Percentiles rank a stretch among this genome's conserved stretches.
phyloP scores from a whole-genome alignment of 2,329 filamentous ascomycete genomes.

The Dothideomycetes sp. region DNA sequence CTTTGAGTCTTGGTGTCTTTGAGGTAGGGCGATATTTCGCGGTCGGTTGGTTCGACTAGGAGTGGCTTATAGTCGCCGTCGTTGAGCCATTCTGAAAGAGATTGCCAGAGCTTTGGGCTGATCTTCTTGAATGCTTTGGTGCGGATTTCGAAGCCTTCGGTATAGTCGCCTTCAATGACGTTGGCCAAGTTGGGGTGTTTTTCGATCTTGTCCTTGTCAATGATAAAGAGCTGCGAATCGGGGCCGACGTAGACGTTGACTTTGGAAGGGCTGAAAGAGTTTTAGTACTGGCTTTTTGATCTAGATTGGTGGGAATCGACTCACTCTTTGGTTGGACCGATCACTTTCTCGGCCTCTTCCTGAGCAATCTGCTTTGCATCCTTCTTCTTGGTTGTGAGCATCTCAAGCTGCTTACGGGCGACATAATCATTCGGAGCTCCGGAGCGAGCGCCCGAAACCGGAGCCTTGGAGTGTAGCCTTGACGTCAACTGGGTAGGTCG shows the following conservation, averaged over 20 bases:
- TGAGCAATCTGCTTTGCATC: not conserved
- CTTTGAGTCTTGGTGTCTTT: not conserved
- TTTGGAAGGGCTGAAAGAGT: not conserved
- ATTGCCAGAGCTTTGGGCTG: not conserved
- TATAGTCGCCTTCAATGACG: not conserved
- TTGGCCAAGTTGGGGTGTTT: not conserved
- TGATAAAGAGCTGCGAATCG: conserved; percentile 3
- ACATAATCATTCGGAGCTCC: conserved; percentile 1
- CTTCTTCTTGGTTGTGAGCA: not conserved
- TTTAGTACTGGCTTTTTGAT: no score
- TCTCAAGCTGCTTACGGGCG: conserved; percentile 1
- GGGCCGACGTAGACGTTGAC: conserved; percentile 6
- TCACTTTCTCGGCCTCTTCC: not conserved
- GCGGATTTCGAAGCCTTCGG: not conserved
- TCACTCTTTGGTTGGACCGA: conserved; percentile 1
- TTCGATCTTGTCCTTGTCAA: not conserved
- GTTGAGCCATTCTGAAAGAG: not conserved
- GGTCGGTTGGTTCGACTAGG: not conserved
- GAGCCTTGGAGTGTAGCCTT: no score
- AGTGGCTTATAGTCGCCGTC: conserved; percentile 4
- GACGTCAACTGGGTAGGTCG: not conserved
- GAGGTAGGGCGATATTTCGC: no score
- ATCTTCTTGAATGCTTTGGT: not conserved
- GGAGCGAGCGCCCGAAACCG: no score
- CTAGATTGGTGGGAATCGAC: no score